Percentiles rank a stretch among this genome's conserved stretches.
Conservation (phyloP, 1,139 yeast genomes). For the Citeromyces siamensis region DNA sequence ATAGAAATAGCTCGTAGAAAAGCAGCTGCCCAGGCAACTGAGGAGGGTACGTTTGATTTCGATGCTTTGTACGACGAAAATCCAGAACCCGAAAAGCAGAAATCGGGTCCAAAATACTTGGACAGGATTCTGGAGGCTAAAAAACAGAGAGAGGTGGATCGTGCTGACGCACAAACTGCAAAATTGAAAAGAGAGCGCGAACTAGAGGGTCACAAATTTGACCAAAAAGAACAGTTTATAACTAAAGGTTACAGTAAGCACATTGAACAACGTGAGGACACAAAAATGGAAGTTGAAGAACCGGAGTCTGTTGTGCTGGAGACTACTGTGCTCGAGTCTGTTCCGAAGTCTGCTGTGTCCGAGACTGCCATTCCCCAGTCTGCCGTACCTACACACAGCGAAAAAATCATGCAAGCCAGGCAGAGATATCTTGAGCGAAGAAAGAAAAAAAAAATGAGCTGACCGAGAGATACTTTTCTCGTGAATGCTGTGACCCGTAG, state of each 20-base stretch:
- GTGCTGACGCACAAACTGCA: constrained; percentile 20
- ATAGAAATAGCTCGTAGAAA: constrained; percentile 6
- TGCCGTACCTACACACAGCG: too few species aligned
- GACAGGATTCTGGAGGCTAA: constrained; percentile 24
- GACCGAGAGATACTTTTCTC: too few species aligned
- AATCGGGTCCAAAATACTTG: constrained; percentile 22
- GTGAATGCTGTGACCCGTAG: too few species aligned
- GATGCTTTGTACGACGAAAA: constrained; percentile 19
- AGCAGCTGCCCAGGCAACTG: background rate
- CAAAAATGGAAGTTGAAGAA: constrained; percentile 15
- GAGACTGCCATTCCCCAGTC: background rate
- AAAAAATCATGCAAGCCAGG: constrained; percentile 4
- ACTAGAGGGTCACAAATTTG: constrained; percentile 21
- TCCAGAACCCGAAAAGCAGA: constrained; percentile 7
- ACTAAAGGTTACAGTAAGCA: constrained; percentile 27
- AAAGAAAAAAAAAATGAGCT: too few species aligned
- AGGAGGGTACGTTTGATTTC: constrained; percentile 11
- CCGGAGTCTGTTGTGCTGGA: constrained; percentile 7
- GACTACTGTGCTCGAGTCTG: too few species aligned
- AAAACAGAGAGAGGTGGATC: constrained; percentile 25
- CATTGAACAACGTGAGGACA: constrained; percentile 18
- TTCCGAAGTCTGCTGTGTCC: background rate
- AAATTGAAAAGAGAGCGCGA: constrained; percentile 19
- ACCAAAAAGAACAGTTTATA: constrained; percentile 29
- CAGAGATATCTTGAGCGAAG: constrained; percentile 4